phyloP scores from a whole-genome alignment of 371 early-diverging fungal genomes.

The Zancudomyces culisetae region DNA sequence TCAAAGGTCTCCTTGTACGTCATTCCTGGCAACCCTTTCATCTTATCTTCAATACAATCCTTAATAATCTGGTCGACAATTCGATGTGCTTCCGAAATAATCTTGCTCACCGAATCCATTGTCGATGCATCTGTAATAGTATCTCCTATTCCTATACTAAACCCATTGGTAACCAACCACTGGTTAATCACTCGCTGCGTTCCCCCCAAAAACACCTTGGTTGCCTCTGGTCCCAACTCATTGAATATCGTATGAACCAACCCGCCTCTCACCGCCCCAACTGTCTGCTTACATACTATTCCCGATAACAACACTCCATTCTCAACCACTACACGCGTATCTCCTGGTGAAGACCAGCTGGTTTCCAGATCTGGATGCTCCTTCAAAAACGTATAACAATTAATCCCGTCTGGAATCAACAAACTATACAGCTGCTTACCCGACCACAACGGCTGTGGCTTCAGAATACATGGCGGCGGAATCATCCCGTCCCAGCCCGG shows the following conservation, averaged over 20 bases:
- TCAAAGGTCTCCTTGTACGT: constrained; percentile 95
- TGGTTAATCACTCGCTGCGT: constrained; percentile 91
- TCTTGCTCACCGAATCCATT: constrained; percentile 66
- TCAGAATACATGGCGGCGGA: constrained; percentile 84
- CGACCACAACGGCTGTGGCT: constrained; percentile 95
- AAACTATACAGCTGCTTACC: constrained; percentile 95
- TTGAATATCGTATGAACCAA: constrained; percentile 93
- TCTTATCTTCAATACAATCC: constrained; percentile 64
- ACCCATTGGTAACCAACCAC: constrained; percentile 88
- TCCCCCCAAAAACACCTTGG: constrained; percentile 86
- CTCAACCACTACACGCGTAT: constrained; percentile 83
- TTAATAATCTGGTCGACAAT: constrained; percentile 75
- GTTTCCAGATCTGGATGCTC: constrained; percentile 42
- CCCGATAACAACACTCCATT: constrained; percentile 90
- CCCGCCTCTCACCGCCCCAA: constrained; percentile 85
- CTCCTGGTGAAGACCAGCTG: constrained; percentile 62
- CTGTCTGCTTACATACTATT: constrained; percentile 94
- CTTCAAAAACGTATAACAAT: constrained; percentile 29
- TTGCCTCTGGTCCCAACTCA: constrained; percentile 84
- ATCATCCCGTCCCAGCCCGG: constrained; percentile 89
- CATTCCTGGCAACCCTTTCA: constrained; percentile 94
- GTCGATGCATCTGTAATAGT: constrained; percentile 85
- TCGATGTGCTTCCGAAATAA: constrained; percentile 68
- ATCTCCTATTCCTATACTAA: constrained; percentile 99
- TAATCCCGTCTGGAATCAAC: constrained; percentile 85